Evolutionary conservation across 805 yeast species (phyloP), one percentile per base, ranked within the genome.

Genomic region (Saccharomycopsis sp.): DNA sequence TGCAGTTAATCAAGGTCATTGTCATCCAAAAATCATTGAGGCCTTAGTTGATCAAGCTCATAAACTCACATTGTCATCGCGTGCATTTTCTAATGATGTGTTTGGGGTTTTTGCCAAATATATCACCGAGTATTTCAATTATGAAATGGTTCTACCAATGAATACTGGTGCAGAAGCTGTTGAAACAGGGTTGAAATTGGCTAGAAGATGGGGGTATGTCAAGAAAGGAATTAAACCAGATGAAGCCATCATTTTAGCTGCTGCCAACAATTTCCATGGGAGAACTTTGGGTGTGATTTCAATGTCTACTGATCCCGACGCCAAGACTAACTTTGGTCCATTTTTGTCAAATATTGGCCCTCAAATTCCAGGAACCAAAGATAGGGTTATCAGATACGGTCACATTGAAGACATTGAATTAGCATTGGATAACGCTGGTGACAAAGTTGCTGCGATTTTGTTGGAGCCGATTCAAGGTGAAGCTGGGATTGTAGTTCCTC

Each of bases 131-230:
- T 89, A 68, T 61, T 90, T 90, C 69, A 75, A 80, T 60, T 90
- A 86, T 66, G 97, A 90, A 58, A 81, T 79, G 83, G 90, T 90
- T 8, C 70, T 90, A 61, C 97, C 97, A 54, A 90, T 89, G 97
- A 90, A 90, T 71, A 90, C 97, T 11, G 97, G 97, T 61, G 97
- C 97, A 32, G 97, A 90, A 68, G 97, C 97, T 7, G 97, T 90
- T 34, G 97, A 90, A 69, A 86, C 96, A 33, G 96, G 85, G 23
- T 71, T 90, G 61, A 90, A 90, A 65, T 70, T 90, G 49, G 97
- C 97, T 41, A 81, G 97, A 75, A 81, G 90, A 70, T 90, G 97
- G 97, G 97, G 97, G 45, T 90, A 89, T 70, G 74, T 73, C 57
- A 79, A 77, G 63, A 90, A 90, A 69, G 83, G 83, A 2, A 90